phyloP scores from a whole-genome alignment of 176 grass and related monocot species.

The Typha latifolia region DNA sequence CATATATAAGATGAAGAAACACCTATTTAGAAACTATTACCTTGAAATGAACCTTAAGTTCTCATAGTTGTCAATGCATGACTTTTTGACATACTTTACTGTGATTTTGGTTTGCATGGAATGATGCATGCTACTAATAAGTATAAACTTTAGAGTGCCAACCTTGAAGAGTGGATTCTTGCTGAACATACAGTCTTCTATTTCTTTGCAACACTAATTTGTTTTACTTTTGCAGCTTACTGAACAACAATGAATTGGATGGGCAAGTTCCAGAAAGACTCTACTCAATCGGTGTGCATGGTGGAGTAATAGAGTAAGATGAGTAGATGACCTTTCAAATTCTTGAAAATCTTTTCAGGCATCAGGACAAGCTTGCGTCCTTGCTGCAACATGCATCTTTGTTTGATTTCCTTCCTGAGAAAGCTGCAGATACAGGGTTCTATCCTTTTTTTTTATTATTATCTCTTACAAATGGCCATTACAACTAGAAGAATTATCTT shows the following conservation, averaged over 20 bases:
- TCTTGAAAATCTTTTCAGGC: background rate
- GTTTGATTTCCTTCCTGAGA: background rate
- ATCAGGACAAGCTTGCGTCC: background rate
- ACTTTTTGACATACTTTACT: background rate
- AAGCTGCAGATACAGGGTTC: too few relatives aligned
- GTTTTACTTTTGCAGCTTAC: constrained; percentile 39
- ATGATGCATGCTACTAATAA: too few relatives aligned
- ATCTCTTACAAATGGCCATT: too few relatives aligned
- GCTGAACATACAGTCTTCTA: background rate
- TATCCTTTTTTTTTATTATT: too few relatives aligned
- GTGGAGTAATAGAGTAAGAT: constrained; percentile 98
- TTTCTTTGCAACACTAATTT: background rate
- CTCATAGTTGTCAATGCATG: background rate
- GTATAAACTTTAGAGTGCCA: too few relatives aligned
- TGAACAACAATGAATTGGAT: constrained; percentile 84
- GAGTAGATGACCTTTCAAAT: background rate
- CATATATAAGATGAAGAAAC: background rate
- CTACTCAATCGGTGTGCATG: constrained; percentile 93
- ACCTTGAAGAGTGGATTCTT: background rate
- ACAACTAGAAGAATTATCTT: too few relatives aligned
- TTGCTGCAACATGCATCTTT: background rate
- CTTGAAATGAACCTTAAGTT: background rate
- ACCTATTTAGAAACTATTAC: background rate
- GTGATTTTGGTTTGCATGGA: background rate
- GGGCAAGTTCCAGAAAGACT: constrained; percentile 94